A percentile compares a stretch with the other conserved stretches of the same genome.
Conservation (phyloP, 495 filamentous ascomycete species). For the Xylaria cubensis region DNA sequence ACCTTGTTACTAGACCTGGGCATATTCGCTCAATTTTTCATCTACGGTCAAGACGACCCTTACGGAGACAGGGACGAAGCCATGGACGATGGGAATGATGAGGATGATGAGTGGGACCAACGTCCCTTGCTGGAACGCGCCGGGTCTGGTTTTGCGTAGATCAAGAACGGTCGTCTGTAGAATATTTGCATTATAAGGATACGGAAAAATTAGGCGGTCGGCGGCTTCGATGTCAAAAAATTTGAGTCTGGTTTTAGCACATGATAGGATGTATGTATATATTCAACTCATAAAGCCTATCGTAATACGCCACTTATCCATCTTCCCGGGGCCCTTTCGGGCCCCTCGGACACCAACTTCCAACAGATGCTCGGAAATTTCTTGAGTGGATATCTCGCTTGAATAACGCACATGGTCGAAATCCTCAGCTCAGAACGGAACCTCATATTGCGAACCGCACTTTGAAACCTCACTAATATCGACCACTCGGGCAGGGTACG, state of each 20-base stretch:
- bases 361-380: not conserved
- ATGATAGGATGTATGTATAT: slow-evolving; percentile 1
- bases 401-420: not conserved
- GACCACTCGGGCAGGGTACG: not conserved
- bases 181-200: slow-evolving; percentile 16
- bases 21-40: slow-evolving; percentile 92
- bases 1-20: slow-evolving; percentile 81
- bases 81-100: slow-evolving; percentile 30
- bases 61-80: slow-evolving; percentile 38
- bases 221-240: not conserved
- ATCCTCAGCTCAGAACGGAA: not conserved
- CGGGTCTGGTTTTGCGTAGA: slow-evolving; percentile 9
- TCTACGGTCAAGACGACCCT: slow-evolving; percentile 62
- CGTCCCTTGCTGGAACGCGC: slow-evolving; percentile 48
- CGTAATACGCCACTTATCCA: not conserved
- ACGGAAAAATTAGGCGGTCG: slow-evolving; percentile 16
- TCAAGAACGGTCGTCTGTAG: not conserved
- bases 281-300: not conserved
- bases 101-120: slow-evolving; percentile 43
- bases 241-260: not conserved
- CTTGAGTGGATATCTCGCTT: not conserved
- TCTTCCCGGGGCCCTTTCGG: not conserved
- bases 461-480: not conserved
- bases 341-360: not conserved
- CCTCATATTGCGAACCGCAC: too few relatives aligned